A percentile compares a stretch with the other conserved stretches of the same genome.
phyloP scores from a whole-genome alignment of 768 basidiomycete genomes.

The Cystobasidiopsis lactophilus region DNA sequence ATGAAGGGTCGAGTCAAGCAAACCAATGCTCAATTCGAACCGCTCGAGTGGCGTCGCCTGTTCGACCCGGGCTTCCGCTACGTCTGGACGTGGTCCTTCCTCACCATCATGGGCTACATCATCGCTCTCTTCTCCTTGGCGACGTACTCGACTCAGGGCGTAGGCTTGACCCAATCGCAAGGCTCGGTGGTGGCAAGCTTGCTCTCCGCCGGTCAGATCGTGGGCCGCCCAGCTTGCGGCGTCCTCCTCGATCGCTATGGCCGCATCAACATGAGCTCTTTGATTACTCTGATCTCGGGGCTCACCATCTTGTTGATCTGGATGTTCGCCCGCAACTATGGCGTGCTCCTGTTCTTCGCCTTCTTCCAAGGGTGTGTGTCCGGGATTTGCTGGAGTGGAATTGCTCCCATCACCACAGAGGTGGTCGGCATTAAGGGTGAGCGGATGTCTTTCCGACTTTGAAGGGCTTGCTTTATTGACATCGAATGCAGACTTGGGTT shows the following conservation, averaged over 20 bases:
- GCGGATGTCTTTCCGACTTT: too few relatives aligned
- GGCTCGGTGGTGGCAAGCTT: slow-evolving; percentile 24
- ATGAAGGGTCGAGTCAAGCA: slow-evolving; percentile 21
- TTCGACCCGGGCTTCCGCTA: slow-evolving; percentile 22
- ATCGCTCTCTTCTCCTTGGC: slow-evolving; percentile 21
- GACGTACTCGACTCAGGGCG: slow-evolving; percentile 22
- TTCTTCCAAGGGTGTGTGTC: slow-evolving; percentile 19
- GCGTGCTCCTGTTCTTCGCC: slow-evolving; percentile 22
- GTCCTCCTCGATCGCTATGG: slow-evolving; percentile 21
- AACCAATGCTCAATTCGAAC: slow-evolving; percentile 19
- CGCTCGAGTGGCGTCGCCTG: slow-evolving; percentile 19
- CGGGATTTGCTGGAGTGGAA: slow-evolving; percentile 47
- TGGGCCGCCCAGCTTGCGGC: slow-evolving; percentile 23
- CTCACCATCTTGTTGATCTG: slow-evolving; percentile 22
- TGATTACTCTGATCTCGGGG: slow-evolving; percentile 22
- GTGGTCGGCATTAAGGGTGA: slow-evolving; percentile 55
- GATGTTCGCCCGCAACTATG: slow-evolving; percentile 23
- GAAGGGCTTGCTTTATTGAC: too few relatives aligned
- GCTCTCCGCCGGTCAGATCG: slow-evolving; percentile 23
- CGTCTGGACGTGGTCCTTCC: slow-evolving; percentile 21
- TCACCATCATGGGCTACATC: slow-evolving; percentile 22
- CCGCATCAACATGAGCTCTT: slow-evolving; percentile 21
- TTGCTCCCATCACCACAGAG: slow-evolving; percentile 47
- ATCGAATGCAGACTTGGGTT: slow-evolving; percentile 24
- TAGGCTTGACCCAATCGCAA: slow-evolving; percentile 22